These are phyloP conservation scores for Cytospora schulzeri DNA, from an alignment of 2,329 filamentous ascomycete genomes.

Conservation along the genomic window DNA sequence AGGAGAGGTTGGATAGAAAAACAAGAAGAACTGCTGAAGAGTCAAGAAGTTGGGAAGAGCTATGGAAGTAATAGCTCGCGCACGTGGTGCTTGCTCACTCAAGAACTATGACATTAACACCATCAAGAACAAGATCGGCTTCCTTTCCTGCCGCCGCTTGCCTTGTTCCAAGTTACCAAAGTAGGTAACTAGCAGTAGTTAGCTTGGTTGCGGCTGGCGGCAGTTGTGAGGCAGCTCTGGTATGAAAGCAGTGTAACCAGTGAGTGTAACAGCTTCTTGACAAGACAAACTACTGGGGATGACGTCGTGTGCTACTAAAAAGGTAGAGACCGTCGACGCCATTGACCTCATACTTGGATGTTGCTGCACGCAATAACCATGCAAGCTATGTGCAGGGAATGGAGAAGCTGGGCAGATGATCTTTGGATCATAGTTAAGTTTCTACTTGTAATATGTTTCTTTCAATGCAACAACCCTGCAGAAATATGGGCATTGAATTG, in stretches of 20 bases:
- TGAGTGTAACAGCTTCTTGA: constrained; percentile 5
- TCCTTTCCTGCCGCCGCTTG: neutral
- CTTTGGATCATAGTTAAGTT: neutral
- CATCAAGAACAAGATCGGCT: constrained; percentile 6
- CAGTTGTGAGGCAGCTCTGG: neutral
- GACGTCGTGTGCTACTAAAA: constrained; percentile 17
- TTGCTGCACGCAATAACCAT: neutral
- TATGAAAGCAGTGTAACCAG: neutral
- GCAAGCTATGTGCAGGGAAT: neutral
- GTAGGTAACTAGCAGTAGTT: neutral
- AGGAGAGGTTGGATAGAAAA: neutral
- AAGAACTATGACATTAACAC: neutral
- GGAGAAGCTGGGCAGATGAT: neutral
- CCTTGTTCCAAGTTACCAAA: neutral
- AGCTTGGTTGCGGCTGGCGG: neutral
- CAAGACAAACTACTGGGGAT: neutral
- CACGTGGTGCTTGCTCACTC: too few species aligned
- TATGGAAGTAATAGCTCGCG: neutral
- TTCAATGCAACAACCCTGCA: neutral
- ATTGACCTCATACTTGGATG: constrained; percentile 17
- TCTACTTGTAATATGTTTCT: neutral
- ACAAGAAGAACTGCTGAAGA: neutral
- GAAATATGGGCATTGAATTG: neutral
- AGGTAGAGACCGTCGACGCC: constrained; percentile 12
- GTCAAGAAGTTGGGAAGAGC: constrained; percentile 9